phyloP scores from a whole-genome alignment of 2,329 filamentous ascomycete species.

The Botrytis galanthina region DNA sequence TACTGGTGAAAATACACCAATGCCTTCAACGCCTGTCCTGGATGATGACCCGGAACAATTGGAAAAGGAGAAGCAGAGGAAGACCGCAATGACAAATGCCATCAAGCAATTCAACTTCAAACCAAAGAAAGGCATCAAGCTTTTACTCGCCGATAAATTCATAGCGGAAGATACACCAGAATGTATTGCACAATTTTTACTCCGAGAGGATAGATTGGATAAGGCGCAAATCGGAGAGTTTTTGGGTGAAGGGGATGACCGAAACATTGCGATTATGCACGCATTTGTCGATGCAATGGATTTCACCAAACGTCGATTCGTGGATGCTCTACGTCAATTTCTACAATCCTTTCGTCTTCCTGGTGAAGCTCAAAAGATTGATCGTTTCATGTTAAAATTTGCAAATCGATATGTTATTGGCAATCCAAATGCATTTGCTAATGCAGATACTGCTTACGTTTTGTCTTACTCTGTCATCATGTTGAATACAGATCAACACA shows the following conservation, averaged over 20 bases:
- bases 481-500: constrained; percentile 95
- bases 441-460: constrained; percentile 96
- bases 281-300: constrained; percentile 96
- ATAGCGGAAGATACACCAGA: constrained; percentile 74
- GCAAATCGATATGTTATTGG: constrained; percentile 92
- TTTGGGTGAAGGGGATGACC: constrained; percentile 86
- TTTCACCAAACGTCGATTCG: constrained; percentile 86
- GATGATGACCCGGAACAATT: constrained; percentile 92
- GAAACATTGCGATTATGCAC: constrained; percentile 97
- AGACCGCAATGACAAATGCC: constrained; percentile 86
- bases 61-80: constrained; percentile 91
- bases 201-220: constrained; percentile 79
- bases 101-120: constrained; percentile 97
- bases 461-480: constrained; percentile 95
- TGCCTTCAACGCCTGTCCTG: constrained; percentile 64
- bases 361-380: constrained; percentile 97
- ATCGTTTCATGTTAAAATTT: constrained; percentile 99
- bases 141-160: constrained; percentile 80
- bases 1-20: constrained; percentile 52
- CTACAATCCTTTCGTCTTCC: constrained; percentile 92
- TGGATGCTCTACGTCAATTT: constrained; percentile 87
- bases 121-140: constrained; percentile 87
- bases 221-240: constrained; percentile 93
- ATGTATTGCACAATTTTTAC: constrained; percentile 81
- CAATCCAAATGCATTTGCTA: constrained; percentile 96